These are phyloP conservation scores for Chlorella sp. DNA, from an alignment of 139 green algal species.

Conservation along the genomic window DNA sequence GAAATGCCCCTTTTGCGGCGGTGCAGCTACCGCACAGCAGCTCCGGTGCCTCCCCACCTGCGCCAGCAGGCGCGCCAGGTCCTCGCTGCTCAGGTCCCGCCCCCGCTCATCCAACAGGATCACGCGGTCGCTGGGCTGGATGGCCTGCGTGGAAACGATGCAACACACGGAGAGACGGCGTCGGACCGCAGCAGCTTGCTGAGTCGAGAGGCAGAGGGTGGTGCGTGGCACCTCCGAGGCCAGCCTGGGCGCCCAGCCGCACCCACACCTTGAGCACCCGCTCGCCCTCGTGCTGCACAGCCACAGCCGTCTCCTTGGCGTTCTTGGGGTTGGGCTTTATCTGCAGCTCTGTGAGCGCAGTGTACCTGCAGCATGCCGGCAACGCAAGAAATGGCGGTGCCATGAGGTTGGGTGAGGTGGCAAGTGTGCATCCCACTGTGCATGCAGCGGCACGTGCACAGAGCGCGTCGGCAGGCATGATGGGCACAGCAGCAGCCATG, in stretches of 20 bases:
- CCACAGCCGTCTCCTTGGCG: slow-evolving; percentile 43
- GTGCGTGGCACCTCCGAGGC: too few relatives aligned
- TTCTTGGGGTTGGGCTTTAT: slow-evolving; percentile 75
- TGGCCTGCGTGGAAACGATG: not conserved
- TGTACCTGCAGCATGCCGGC: slow-evolving; percentile 42
- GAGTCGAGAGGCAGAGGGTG: too few relatives aligned
- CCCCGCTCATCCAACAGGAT: slow-evolving; percentile 35
- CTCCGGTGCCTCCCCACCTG: not conserved
- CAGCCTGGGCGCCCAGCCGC: not conserved
- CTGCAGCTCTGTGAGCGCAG: slow-evolving; percentile 6
- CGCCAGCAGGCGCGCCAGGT: slow-evolving; percentile 27
- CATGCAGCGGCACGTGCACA: too few relatives aligned
- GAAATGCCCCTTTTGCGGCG: too few relatives aligned
- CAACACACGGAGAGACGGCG: too few relatives aligned
- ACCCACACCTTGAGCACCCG: slow-evolving; percentile 51
- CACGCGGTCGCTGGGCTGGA: slow-evolving; percentile 13
- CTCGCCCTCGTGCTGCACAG: slow-evolving; percentile 47
- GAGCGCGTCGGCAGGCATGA: too few relatives aligned
- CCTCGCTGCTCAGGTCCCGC: slow-evolving; percentile 22
- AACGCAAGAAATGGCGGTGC: too few relatives aligned
- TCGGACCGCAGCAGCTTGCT: too few relatives aligned
- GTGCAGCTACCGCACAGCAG: too few relatives aligned
- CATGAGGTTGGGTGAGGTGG: too few relatives aligned
- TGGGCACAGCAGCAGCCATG: not conserved
- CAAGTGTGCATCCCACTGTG: too few relatives aligned